Base-by-base conservation (phyloP, 1,284 basidiomycete species). In the Malassezia yamatoensis region DNA sequence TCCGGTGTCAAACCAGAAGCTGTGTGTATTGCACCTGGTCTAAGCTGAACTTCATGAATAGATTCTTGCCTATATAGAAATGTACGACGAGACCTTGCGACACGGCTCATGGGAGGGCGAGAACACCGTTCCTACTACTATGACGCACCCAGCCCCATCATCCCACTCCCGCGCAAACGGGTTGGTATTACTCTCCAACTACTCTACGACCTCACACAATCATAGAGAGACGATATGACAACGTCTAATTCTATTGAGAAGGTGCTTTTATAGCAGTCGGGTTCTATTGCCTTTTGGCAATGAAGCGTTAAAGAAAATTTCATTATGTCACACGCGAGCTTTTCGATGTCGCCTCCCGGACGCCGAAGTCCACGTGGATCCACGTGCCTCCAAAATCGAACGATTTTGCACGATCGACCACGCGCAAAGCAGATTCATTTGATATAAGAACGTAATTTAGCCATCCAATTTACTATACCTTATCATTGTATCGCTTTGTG, bases 1-100 rank as follows among this genome's bases (percentile, higher is more conserved):
- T 42, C 39, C 5, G 33, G 29, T 2, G 11, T 29, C 5, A 20
- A 45, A 10, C 43, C 48, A 10, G 29, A 29, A 10, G 45, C 46
- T 2, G 44, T 58, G 10, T 58, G 55, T 35, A 41, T 47, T 5
- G 50, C 55, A 11, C 50, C 49, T 5, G 35, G 13, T 29, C 24
- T 29, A 29, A 29, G 24, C 24, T 29, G 24, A 29, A 29, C 4
- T 29, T 29, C 15, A 32, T 35, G 10, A 10, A 21, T 47, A 37
- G 21, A 47, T 33, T 43, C 21, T 2, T 12, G n/a, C 11, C 41
- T 43, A 43, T 43, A 43, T 20, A 43, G 21, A 33, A 41, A 49
- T 58, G 55, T 58, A 58, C 55, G 51, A 58, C 55, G 49, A 58
- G 51, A 58, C 55, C 55, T 58, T 58, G 55, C 55, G 55, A 58